phyloP scores from a whole-genome alignment of 2,329 filamentous ascomycete species.

The Fusarium buxicola region DNA sequence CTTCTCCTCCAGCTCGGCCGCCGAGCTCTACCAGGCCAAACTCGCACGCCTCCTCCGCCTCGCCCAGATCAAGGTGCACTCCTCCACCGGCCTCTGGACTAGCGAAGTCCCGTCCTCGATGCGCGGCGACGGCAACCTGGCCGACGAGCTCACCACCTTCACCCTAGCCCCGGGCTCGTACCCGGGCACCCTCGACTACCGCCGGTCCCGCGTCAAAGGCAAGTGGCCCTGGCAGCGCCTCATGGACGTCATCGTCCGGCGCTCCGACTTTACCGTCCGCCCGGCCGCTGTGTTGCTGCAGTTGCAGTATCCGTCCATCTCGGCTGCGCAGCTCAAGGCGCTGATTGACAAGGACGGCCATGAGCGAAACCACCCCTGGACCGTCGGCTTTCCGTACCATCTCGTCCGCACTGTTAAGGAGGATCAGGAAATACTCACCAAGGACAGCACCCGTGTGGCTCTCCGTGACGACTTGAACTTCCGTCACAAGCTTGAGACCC shows the following conservation, averaged over 20 bases:
- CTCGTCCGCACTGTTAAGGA: constrained; percentile 17
- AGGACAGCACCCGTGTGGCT: constrained; percentile 17
- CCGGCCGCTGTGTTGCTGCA: constrained; percentile 49
- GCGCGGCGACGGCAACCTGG: constrained; percentile 25
- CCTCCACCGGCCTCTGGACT: constrained; percentile 48
- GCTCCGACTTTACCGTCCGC: constrained; percentile 39
- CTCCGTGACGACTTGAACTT: constrained; percentile 28
- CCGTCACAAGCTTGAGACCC: constrained; percentile 34
- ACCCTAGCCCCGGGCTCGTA: constrained; percentile 47
- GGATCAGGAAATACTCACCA: background rate
- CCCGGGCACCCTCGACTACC: constrained; percentile 13
- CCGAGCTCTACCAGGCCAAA: constrained; percentile 66
- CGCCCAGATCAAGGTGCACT: constrained; percentile 47
- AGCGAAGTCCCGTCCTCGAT: constrained; percentile 45
- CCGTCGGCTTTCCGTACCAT: constrained; percentile 21
- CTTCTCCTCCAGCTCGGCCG: constrained; percentile 71
- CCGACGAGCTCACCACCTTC: constrained; percentile 44
- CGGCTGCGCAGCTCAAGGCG: constrained; percentile 34
- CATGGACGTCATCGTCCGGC: constrained; percentile 38
- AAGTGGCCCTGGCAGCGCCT: constrained; percentile 44
- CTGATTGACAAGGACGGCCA: constrained; percentile 28
- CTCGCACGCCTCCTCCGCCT: constrained; percentile 51
- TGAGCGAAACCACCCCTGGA: constrained; percentile 28
- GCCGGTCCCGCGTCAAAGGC: constrained; percentile 36
- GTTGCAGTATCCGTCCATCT: constrained; percentile 47